These are phyloP conservation scores for Exophiala viscosa DNA, from an alignment of 2,329 filamentous ascomycete species.

Conservation along the genomic window DNA sequence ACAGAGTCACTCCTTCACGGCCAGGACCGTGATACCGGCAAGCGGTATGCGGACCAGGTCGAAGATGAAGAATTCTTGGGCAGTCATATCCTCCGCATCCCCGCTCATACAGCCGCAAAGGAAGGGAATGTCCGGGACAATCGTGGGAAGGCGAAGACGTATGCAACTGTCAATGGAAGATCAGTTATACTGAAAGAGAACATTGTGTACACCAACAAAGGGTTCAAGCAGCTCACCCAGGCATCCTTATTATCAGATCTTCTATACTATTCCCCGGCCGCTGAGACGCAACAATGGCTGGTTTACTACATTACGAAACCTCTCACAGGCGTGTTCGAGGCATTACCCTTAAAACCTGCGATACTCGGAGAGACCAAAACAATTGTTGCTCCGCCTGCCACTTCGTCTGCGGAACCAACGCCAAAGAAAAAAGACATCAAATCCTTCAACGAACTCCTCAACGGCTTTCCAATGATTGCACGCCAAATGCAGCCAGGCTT, in stretches of 20 bases:
- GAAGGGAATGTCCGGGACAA: conserved; percentile 73
- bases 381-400: conserved; percentile 21
- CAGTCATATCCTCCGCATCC: conserved; percentile 91
- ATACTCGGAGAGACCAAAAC: conserved; percentile 27
- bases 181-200: conserved; percentile 93
- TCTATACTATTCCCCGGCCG: conserved; percentile 83
- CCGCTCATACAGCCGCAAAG: conserved; percentile 51
- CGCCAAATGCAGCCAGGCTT: conserved; percentile 92
- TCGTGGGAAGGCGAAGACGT: conserved; percentile 89
- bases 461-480: conserved; percentile 91
- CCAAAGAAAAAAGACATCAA: conserved; percentile 85
- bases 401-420: conserved; percentile 34
- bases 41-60: conserved; percentile 73
- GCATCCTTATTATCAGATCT: conserved; percentile 79
- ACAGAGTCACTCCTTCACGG: conserved; percentile 86
- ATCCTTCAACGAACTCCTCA: conserved; percentile 83
- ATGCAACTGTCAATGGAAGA: conserved; percentile 84
- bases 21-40: conserved; percentile 80
- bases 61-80: conserved; percentile 90
- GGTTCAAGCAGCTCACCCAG: conserved; percentile 88
- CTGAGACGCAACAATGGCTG: conserved; percentile 89
- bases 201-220: conserved; percentile 93
- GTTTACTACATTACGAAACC: conserved; percentile 94
- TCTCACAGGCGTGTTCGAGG: conserved; percentile 78
- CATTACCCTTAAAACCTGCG: conserved; percentile 42